Percentiles rank a stretch among this genome's conserved stretches.
Evolutionary conservation across 805 yeast genomes (phyloP).

Genomic region (Scheffersomyces amazonensis): DNA sequence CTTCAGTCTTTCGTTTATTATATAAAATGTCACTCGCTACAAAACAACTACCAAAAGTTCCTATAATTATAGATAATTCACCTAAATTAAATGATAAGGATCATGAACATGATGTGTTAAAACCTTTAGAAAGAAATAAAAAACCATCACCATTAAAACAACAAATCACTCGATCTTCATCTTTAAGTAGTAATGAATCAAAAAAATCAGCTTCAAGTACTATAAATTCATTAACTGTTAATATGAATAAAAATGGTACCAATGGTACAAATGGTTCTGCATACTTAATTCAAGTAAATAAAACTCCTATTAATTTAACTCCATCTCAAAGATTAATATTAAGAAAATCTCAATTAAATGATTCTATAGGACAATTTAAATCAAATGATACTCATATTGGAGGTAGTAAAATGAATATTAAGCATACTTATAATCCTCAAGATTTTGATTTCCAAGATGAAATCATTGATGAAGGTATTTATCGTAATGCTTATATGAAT

Average conservation of each 20-base stretch:
- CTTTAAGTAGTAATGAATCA: slow-evolving; percentile 12
- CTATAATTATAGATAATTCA: slow-evolving; percentile 4
- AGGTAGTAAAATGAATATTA: not conserved
- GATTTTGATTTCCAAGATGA: slow-evolving; percentile 12
- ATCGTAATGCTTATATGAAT: not conserved
- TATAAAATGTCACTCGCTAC: slow-evolving; percentile 7
- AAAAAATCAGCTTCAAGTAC: slow-evolving; percentile 1
- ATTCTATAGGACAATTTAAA: slow-evolving; percentile 19
- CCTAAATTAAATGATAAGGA: slow-evolving; percentile 8
- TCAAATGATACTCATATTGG: slow-evolving; percentile 4
- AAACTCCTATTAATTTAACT: slow-evolving; percentile 23
- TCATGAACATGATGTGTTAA: not conserved
- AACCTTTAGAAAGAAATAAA: not conserved
- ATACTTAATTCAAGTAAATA: slow-evolving; percentile 18
- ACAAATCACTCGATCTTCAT: slow-evolving; percentile 15
- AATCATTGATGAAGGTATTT: slow-evolving; percentile 37
- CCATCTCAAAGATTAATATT: slow-evolving; percentile 28
- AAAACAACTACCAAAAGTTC: slow-evolving; percentile 7
- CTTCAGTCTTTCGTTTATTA: not conserved
- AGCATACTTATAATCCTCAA: slow-evolving; percentile 1
- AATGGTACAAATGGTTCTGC: slow-evolving; percentile 2
- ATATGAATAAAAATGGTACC: not conserved
- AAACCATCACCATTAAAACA: slow-evolving; percentile 14
- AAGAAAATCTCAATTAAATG: slow-evolving; percentile 21
- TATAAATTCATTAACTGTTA: slow-evolving; percentile 2